These are phyloP conservation scores for Claviceps monticola DNA, from an alignment of 2,329 filamentous ascomycete genomes.

Conservation along the genomic window DNA sequence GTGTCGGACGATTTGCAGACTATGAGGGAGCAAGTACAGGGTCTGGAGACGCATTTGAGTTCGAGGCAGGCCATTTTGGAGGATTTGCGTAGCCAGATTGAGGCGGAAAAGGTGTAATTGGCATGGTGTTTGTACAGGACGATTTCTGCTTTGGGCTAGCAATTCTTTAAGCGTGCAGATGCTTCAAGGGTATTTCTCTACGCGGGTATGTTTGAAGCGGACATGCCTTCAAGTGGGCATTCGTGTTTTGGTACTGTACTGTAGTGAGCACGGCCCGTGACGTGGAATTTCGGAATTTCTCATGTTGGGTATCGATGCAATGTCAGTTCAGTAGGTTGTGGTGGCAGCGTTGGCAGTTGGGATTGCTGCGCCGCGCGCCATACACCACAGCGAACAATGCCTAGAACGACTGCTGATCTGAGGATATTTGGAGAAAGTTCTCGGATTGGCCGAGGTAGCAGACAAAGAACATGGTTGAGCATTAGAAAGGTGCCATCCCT, in stretches of 20 bases:
- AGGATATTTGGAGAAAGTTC: too few relatives aligned
- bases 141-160: not conserved
- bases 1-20: conserved; percentile 76
- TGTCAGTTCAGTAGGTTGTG: not conserved
- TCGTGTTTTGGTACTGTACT: not conserved
- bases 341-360: not conserved
- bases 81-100: conserved; percentile 68
- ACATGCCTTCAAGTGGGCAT: not conserved
- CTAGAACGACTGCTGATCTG: too few relatives aligned
- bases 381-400: too few relatives aligned
- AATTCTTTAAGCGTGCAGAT: too few relatives aligned
- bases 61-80: conserved; percentile 63
- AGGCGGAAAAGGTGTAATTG: conserved; percentile 54
- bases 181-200: too few relatives aligned
- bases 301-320: not conserved
- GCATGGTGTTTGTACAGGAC: not conserved
- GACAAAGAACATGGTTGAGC: too few relatives aligned
- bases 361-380: too few relatives aligned
- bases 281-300: not conserved
- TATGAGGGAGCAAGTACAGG: conserved; percentile 89
- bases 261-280: not conserved
- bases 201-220: too few relatives aligned
- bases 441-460: too few relatives aligned
- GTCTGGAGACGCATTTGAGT: conserved; percentile 68
- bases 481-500: too few relatives aligned